phyloP scores from a whole-genome alignment of 176 grass and related monocot species.

The Areca catechu region DNA sequence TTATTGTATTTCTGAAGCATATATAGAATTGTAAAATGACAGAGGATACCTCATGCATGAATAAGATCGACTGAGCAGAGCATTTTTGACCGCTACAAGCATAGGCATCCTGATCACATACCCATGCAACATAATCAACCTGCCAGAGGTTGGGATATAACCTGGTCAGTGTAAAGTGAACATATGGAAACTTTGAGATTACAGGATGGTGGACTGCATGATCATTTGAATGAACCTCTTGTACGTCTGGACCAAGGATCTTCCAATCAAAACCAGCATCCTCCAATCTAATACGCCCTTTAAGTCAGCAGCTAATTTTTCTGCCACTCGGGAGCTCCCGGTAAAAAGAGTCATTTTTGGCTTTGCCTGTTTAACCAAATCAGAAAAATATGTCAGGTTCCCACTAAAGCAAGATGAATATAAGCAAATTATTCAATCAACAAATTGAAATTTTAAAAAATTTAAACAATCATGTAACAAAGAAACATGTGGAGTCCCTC shows the following conservation, averaged over 20 bases:
- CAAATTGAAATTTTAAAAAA: no score
- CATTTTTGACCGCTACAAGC: slow-evolving; percentile 97
- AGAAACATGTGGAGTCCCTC: no score
- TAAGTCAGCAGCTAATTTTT: slow-evolving; percentile 79
- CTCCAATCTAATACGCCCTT: slow-evolving; percentile 82
- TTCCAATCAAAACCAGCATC: slow-evolving; percentile 99
- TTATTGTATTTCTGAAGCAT: no score
- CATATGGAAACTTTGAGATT: background rate
- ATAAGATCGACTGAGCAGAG: slow-evolving; percentile 94
- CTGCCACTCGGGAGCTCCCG: slow-evolving; percentile 80
- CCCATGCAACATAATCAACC: slow-evolving; percentile 96
- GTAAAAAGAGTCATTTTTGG: slow-evolving; percentile 95
- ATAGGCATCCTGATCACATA: slow-evolving; percentile 99
- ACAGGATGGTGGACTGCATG: background rate
- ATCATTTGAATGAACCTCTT: slow-evolving; percentile 41
- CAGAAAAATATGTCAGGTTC: background rate
- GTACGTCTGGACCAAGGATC: slow-evolving; percentile 96
- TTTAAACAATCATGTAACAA: no score
- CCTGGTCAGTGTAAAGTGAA: slow-evolving; percentile 4
- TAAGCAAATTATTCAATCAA: background rate
- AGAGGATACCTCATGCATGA: slow-evolving; percentile 72
- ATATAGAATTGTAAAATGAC: background rate
- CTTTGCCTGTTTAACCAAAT: slow-evolving; percentile 43
- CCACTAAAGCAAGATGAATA: background rate
- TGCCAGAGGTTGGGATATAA: slow-evolving; percentile 30